Evolutionary conservation across 2,329 filamentous ascomycete species (phyloP).

Genomic region (Microascus cirrosus): DNA sequence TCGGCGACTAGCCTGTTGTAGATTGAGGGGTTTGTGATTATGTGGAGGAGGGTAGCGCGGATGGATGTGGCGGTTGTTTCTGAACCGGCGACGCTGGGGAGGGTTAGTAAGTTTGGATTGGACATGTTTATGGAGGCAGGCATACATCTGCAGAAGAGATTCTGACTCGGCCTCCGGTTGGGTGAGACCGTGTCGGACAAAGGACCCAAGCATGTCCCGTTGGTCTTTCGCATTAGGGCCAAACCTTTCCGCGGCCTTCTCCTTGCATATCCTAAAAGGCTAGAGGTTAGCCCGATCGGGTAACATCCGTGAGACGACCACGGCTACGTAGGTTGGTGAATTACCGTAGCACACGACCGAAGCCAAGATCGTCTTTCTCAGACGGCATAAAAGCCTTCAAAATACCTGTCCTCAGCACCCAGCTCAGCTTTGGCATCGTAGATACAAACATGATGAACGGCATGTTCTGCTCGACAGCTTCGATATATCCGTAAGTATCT

Average conservation of each 20-base stretch:
- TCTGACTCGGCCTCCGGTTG: constrained; percentile 30
- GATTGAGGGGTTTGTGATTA: constrained; percentile 37
- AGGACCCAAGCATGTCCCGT: constrained; percentile 39
- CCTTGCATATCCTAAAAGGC: constrained; percentile 26
- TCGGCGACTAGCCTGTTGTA: constrained; percentile 33
- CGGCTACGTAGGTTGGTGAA: no score
- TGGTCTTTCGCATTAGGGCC: constrained; percentile 26
- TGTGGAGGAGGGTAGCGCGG: constrained; percentile 37
- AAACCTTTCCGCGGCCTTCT: constrained; percentile 33
- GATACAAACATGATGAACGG: constrained; percentile 31
- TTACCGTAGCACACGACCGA: constrained; percentile 31
- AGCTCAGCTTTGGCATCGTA: constrained; percentile 27
- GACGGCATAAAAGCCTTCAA: constrained; percentile 28
- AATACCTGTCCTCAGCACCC: constrained; percentile 24
- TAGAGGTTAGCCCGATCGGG: constrained; percentile 9
- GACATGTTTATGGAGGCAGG: not conserved
- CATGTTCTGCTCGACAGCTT: constrained; percentile 27
- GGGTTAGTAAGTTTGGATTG: not conserved
- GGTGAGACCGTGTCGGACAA: constrained; percentile 25
- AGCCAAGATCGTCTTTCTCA: constrained; percentile 22
- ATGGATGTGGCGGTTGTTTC: constrained; percentile 47
- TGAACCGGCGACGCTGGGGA: constrained; percentile 37
- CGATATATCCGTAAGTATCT: constrained; percentile 34
- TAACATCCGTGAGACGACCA: constrained; percentile 11
- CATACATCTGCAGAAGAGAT: constrained; percentile 24